phyloP scores from a whole-genome alignment of 192 early-diverging fungal species.

The Entomortierella lignicola region DNA sequence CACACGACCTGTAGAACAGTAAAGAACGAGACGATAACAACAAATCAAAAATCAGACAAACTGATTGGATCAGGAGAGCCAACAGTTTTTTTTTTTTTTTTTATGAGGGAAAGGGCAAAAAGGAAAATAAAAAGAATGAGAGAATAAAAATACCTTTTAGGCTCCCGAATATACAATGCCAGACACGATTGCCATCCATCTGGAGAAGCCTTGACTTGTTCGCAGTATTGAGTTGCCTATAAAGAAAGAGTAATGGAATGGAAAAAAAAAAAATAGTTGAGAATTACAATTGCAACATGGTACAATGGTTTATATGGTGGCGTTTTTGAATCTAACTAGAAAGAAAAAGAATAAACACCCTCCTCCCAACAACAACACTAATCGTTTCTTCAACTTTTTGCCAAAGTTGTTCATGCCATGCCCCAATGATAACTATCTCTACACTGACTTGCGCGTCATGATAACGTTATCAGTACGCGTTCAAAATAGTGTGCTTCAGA shows the following conservation, averaged over 20 bases:
- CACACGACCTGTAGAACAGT: neutral
- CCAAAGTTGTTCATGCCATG: no score
- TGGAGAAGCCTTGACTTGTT: conserved; percentile 77
- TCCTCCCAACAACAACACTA: no score
- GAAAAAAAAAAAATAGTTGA: neutral
- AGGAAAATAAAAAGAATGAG: neutral
- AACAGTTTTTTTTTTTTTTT: neutral
- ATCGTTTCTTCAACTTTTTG: no score
- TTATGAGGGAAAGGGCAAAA: neutral
- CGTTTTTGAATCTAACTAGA: no score
- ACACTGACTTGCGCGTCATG: no score
- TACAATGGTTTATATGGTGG: no score
- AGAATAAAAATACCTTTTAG: conserved; percentile 67
- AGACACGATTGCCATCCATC: conserved; percentile 92
- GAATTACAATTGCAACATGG: neutral
- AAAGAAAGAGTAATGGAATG: neutral
- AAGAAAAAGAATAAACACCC: no score
- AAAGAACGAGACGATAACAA: conserved; percentile 3
- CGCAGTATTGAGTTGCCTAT: conserved; percentile 86
- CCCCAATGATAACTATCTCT: no score
- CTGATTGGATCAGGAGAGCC: conserved; percentile 35
- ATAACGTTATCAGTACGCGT: no score
- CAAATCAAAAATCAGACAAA: conserved; percentile 15
- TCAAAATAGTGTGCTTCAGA: no score
- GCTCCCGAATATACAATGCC: conserved; percentile 78